Percentiles rank a stretch among this genome's conserved stretches.
phyloP scores from a whole-genome alignment of 2,329 filamentous ascomycete species.

The Ceratocystis destructans region DNA sequence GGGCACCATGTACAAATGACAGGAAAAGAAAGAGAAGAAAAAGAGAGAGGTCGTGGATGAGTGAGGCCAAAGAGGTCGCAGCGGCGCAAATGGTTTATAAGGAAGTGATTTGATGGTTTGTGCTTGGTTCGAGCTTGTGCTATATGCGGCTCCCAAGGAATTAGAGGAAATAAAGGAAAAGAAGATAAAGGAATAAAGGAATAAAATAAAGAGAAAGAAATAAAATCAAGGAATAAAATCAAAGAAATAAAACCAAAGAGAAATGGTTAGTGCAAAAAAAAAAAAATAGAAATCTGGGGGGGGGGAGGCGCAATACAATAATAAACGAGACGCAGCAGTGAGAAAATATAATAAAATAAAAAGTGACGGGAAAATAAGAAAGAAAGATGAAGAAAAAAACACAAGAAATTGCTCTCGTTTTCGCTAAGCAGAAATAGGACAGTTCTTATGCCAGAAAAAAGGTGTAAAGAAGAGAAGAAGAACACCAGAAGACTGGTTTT shows the following conservation, averaged over 20 bases:
- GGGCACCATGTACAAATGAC: neutral
- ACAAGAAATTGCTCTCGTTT: neutral
- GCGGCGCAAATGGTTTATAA: conserved; percentile 9
- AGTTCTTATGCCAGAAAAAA: too few species aligned
- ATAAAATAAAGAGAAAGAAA: neutral
- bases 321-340: neutral
- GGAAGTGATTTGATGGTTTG: conserved; percentile 6
- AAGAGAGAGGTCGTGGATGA: conserved; percentile 6
- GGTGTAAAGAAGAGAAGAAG: neutral
- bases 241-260: conserved; percentile 1
- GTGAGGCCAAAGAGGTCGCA: neutral
- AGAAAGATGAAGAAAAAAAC: neutral
- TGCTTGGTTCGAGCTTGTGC: conserved; percentile 6
- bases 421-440: neutral
- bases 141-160: conserved; percentile 3
- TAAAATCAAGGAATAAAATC: neutral
- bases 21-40: conserved; percentile 1
- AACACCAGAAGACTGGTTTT: neutral
- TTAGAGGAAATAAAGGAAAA: neutral
- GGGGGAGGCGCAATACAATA: neutral
- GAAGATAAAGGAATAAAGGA: neutral
- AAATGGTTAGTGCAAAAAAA: neutral
- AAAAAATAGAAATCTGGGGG: conserved; percentile 4
- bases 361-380: neutral
- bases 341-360: neutral